Base-by-base conservation (phyloP, 2,329 filamentous ascomycete species). In the Dothideomycetidae sp. region DNA sequence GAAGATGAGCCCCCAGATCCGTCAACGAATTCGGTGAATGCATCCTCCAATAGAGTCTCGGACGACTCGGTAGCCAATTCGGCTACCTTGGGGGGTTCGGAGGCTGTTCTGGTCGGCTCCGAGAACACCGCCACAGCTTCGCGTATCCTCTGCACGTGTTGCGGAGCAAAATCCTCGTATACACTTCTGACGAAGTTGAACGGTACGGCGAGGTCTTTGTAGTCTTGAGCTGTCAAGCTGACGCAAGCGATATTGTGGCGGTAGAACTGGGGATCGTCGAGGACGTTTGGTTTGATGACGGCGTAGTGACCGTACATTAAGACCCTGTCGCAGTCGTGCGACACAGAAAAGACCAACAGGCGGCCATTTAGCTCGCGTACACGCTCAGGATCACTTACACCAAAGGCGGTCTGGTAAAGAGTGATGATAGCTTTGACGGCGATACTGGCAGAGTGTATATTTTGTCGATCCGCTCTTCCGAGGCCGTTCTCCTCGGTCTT, bases 381-480 rank as follows among this genome's bases (percentile, higher is more conserved):
- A 11, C 30, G 30, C 10, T 13, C 30, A 16, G 12, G 30, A 16
- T 32, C 30, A 9, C 18, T 13, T 4, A 14, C 30, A 11, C 14
- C 30, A 32, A 32, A 32, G 23, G 43, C 42, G 10, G 33, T 14
- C 23, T 41, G 35, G 36, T 43, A 49, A 4, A 49, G 44, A 33
- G 46, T 36, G 3, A 50, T 39, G 3, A 50, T 41, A 12, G 42
- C 47, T 15, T 39, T 32, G 11, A 46, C 43, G 1, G 44, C 44
- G 33, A 49, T 43, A 23, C 42, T 35, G 29, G 31, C 38, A 26
- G 44, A 47, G 31, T 50, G 44, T 14, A 45, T 46, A 31, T 50
- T 50, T 31, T 50, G 41, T n/a, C 46, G 44, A 37, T 49, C 43
- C 5, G 47, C 46, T 21, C 44, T 34, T 26, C 47, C 43, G 23